Evolutionary conservation across 805 yeast genomes (phyloP).

Genomic region (Metschnikowia sp.): DNA sequence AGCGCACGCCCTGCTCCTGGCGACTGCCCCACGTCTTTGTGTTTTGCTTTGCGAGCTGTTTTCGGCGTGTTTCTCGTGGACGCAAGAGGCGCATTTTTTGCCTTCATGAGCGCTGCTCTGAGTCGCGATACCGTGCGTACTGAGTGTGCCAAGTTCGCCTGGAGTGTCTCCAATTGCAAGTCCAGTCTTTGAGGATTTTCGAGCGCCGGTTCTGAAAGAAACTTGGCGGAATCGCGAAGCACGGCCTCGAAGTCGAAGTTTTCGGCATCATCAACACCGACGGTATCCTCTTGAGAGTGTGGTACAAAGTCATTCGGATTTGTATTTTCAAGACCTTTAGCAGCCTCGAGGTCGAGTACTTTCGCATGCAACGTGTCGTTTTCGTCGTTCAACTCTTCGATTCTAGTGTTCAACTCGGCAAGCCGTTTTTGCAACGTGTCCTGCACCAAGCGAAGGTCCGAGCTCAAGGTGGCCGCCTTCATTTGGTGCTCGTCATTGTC

Average conservation of each 20-base stretch:
- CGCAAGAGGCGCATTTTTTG: constrained; percentile 26
- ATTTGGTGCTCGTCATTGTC: constrained; percentile 48
- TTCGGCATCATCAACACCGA: constrained; percentile 17
- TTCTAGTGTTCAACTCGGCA: constrained; percentile 46
- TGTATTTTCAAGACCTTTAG: neutral
- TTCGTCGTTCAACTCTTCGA: constrained; percentile 64
- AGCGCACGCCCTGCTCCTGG: constrained; percentile 21
- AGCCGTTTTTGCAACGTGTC: constrained; percentile 39
- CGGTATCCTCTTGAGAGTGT: neutral
- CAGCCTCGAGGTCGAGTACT: constrained; percentile 16
- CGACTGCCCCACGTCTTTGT: constrained; percentile 11
- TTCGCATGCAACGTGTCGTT: constrained; percentile 55
- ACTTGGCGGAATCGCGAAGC: constrained; percentile 24
- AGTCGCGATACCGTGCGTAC: constrained; percentile 60
- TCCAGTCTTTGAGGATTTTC: constrained; percentile 40
- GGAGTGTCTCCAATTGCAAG: constrained; percentile 63
- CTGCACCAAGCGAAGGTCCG: constrained; percentile 37
- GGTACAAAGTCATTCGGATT: neutral
- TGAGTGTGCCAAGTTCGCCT: constrained; percentile 62
- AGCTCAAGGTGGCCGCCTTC: constrained; percentile 38
- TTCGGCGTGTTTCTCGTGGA: constrained; percentile 24
- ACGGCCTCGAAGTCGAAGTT: constrained; percentile 31
- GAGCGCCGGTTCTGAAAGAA: constrained; percentile 20
- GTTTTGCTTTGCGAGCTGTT: constrained; percentile 14
- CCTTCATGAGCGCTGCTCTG: constrained; percentile 47